phyloP scores from a whole-genome alignment of 352 stramenopile species.

The Phytophthora pseudosyringae region DNA sequence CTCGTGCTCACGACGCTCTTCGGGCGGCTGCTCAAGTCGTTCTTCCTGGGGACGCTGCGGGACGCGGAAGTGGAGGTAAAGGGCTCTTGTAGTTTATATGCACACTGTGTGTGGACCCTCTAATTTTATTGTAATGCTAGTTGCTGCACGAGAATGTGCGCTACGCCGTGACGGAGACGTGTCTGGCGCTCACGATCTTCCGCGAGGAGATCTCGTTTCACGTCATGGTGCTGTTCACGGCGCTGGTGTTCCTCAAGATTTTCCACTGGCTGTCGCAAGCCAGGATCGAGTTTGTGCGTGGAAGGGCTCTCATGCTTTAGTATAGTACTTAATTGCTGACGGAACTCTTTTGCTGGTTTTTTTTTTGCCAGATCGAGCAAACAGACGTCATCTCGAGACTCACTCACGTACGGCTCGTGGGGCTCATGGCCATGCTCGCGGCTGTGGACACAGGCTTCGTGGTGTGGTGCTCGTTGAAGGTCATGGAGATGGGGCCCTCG shows the following conservation, averaged over 20 bases:
- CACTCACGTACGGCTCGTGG: slow-evolving; percentile 88
- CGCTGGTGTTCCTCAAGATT: slow-evolving; percentile 96
- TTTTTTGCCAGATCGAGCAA: slow-evolving; percentile 77
- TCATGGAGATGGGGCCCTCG: slow-evolving; percentile 85
- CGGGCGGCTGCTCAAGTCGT: slow-evolving; percentile 74
- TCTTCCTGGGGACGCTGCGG: slow-evolving; percentile 87
- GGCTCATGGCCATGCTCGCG: slow-evolving; percentile 89
- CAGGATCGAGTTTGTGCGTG: slow-evolving; percentile 86
- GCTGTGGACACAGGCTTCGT: slow-evolving; percentile 91
- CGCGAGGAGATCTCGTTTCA: slow-evolving; percentile 95
- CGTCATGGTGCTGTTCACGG: slow-evolving; percentile 96
- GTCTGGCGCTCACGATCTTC: slow-evolving; percentile 99
- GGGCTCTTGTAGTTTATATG: slow-evolving; percentile 14
- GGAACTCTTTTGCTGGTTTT: background rate
- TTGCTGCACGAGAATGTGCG: slow-evolving; percentile 96
- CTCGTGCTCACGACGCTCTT: slow-evolving; percentile 91
- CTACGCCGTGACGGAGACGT: slow-evolving; percentile 99
- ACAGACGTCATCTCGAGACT: slow-evolving; percentile 79
- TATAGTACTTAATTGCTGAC: slow-evolving; percentile 8
- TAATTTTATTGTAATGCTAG: slow-evolving; percentile 45
- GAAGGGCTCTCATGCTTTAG: slow-evolving; percentile 11
- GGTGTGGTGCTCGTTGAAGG: slow-evolving; percentile 81
- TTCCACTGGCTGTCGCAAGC: slow-evolving; percentile 93
- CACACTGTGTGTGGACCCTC: background rate
- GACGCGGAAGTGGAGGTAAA: slow-evolving; percentile 86